These are phyloP conservation scores for Rubia yunnanensis DNA, from an alignment of 257 asterid genomes.

Conservation along the genomic window DNA sequence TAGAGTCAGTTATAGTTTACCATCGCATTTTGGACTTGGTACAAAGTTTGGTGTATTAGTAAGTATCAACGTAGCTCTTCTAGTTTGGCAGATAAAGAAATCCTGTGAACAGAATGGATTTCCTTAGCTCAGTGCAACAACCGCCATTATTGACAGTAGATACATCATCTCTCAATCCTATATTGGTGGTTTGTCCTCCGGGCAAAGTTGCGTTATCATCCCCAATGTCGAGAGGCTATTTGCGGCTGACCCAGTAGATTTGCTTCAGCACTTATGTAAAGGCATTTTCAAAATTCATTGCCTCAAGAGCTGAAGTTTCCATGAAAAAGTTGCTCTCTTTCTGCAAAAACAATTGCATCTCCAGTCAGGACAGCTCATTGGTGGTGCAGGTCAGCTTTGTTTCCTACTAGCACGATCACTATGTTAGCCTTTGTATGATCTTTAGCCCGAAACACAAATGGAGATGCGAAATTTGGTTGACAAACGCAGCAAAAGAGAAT, in stretches of 20 bases:
- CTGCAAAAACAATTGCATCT: conserved; percentile 57
- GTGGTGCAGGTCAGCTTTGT: conserved; percentile 82
- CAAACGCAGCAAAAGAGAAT: too few species aligned
- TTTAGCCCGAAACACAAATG: too few species aligned
- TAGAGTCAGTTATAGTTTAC: neutral
- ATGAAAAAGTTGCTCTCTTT: conserved; percentile 57
- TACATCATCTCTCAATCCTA: conserved; percentile 60
- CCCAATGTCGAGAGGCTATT: conserved; percentile 61
- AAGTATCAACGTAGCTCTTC: conserved; percentile 1
- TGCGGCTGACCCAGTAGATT: conserved; percentile 57
- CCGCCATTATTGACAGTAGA: conserved; percentile 66
- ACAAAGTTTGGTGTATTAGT: neutral
- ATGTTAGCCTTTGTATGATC: too few species aligned
- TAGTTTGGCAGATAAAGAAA: neutral
- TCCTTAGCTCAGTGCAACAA: conserved; percentile 39
- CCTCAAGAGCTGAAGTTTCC: conserved; percentile 81
- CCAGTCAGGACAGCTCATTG: conserved; percentile 52
- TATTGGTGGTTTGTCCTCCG: conserved; percentile 56
- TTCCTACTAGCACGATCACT: conserved; percentile 76
- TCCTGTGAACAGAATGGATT: neutral
- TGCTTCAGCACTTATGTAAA: conserved; percentile 74
- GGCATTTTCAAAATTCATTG: conserved; percentile 63
- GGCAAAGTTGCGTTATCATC: conserved; percentile 66
- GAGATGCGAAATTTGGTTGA: too few species aligned
- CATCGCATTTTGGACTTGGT: conserved; percentile 5